A percentile compares a stretch with the other conserved stretches of the same genome.
phyloP scores from a whole-genome alignment of 2,329 filamentous ascomycete genomes.

The Cladophialophora yegresii region DNA sequence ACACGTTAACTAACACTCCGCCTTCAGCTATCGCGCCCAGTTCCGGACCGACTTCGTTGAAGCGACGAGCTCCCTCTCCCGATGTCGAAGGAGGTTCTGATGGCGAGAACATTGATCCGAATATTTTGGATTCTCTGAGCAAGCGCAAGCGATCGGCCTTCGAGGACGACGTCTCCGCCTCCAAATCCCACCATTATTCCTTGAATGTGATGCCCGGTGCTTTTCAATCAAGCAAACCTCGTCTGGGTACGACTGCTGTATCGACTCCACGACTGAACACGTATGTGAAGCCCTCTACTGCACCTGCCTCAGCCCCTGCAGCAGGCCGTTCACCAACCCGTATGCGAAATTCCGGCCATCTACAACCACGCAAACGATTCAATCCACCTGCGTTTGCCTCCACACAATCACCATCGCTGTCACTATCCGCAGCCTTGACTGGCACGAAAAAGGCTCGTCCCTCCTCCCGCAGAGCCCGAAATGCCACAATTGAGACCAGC shows the following conservation, averaged over 20 bases:
- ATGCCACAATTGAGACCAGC: conserved; percentile 57
- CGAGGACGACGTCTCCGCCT: conserved; percentile 39
- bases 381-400: conserved; percentile 66
- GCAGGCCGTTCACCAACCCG: conserved; percentile 80
- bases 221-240: conserved; percentile 15
- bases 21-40: conserved; percentile 34
- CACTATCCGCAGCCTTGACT: conserved; percentile 78
- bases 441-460: conserved; percentile 54
- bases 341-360: conserved; percentile 69
- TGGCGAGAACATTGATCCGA: conserved; percentile 62
- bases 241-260: conserved; percentile 29
- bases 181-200: conserved; percentile 55
- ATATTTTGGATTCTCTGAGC: conserved; percentile 51
- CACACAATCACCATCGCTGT: conserved; percentile 68
- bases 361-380: conserved; percentile 70
- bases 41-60: conserved; percentile 45
- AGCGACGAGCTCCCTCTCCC: conserved; percentile 50
- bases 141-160: conserved; percentile 46
- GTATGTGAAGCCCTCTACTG: conserved; percentile 42
- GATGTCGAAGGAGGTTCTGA: conserved; percentile 52
- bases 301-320: conserved; percentile 60
- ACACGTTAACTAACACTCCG: conserved; percentile 13
- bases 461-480: conserved; percentile 33
- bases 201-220: conserved; percentile 43
- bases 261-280: conserved; percentile 33